phyloP scores from a whole-genome alignment of 108 stramenopile genomes.

The Skeletonema costatum region DNA sequence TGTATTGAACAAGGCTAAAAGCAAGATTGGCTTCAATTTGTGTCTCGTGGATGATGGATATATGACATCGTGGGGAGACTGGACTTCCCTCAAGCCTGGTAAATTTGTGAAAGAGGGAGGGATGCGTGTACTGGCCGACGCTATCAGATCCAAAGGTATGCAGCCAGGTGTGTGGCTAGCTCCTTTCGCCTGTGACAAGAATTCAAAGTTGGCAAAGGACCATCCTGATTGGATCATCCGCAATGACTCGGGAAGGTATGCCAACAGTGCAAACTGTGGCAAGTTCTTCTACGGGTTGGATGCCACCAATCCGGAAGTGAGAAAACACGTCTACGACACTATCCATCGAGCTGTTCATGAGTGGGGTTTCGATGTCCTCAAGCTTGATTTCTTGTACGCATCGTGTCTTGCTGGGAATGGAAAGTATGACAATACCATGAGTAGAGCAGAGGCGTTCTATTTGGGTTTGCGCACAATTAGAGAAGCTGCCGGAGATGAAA shows the following conservation, averaged over 20 bases:
- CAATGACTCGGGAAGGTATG: conserved; percentile 71
- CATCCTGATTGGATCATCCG: conserved; percentile 95
- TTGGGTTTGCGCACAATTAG: conserved; percentile 85
- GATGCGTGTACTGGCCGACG: conserved; percentile 70
- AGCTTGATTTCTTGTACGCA: conserved; percentile 94
- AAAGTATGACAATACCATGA: conserved; percentile 81
- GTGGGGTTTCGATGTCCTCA: conserved; percentile 90
- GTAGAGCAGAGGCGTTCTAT: conserved; percentile 89
- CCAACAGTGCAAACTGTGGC: conserved; percentile 92
- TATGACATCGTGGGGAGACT: conserved; percentile 96
- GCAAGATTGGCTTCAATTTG: conserved; percentile 73
- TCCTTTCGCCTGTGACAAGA: conserved; percentile 90
- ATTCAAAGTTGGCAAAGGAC: conserved; percentile 68
- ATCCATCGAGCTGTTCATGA: conserved; percentile 81
- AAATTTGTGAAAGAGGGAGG: conserved; percentile 65
- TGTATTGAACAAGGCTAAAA: conserved; percentile 59
- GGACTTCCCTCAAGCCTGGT: conserved; percentile 81
- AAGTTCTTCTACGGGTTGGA: conserved; percentile 95
- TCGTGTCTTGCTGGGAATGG: conserved; percentile 88
- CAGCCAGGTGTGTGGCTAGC: conserved; percentile 92
- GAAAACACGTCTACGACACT: conserved; percentile 65
- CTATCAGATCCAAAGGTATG: conserved; percentile 74
- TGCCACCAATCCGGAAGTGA: conserved; percentile 86
- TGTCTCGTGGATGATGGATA: conserved; percentile 94
- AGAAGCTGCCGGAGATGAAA: conserved; percentile 77